Conservation (phyloP, 768 basidiomycete genomes). For the Chalciporus pseudorubinellus region DNA sequence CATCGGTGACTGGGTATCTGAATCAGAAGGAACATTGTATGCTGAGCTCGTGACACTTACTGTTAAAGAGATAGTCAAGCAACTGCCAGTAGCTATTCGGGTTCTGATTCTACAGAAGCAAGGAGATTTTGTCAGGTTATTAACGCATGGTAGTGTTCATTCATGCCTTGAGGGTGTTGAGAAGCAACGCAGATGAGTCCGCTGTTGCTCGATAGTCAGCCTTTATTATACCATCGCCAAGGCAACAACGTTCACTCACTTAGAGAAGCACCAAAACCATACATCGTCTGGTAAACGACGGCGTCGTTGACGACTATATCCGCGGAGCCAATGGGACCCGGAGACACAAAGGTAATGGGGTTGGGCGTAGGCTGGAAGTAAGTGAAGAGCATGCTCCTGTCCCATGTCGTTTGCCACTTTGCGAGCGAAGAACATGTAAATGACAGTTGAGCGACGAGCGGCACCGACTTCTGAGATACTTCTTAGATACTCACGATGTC, state of each 20-base stretch:
- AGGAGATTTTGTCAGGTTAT: neutral
- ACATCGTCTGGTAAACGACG: conserved; percentile 56
- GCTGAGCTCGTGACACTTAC: conserved; percentile 8
- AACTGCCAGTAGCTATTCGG: conserved; percentile 56
- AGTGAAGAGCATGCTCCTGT: conserved; percentile 29
- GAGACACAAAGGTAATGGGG: conserved; percentile 35
- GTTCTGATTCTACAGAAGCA: conserved; percentile 43
- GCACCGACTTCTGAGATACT: neutral
- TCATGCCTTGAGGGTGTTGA: conserved; percentile 64
- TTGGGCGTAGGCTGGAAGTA: conserved; percentile 29
- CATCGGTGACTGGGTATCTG: conserved; percentile 48
- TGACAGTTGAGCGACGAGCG: neutral
- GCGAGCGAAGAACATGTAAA: neutral
- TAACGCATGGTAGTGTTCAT: neutral
- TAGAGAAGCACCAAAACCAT: conserved; percentile 64
- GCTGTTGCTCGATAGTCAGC: conserved; percentile 38
- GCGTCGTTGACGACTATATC: conserved; percentile 62
- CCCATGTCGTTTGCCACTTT: conserved; percentile 57
- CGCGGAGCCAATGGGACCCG: conserved; percentile 54
- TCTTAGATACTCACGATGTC: conserved; percentile 42
- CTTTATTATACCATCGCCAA: neutral
- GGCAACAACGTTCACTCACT: conserved; percentile 39
- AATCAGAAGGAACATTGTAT: neutral
- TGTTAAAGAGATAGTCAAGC: conserved; percentile 56
- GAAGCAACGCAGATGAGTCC: conserved; percentile 62